phyloP scores from a whole-genome alignment of 2,329 filamentous ascomycete genomes.

The Monosporascus sp. region DNA sequence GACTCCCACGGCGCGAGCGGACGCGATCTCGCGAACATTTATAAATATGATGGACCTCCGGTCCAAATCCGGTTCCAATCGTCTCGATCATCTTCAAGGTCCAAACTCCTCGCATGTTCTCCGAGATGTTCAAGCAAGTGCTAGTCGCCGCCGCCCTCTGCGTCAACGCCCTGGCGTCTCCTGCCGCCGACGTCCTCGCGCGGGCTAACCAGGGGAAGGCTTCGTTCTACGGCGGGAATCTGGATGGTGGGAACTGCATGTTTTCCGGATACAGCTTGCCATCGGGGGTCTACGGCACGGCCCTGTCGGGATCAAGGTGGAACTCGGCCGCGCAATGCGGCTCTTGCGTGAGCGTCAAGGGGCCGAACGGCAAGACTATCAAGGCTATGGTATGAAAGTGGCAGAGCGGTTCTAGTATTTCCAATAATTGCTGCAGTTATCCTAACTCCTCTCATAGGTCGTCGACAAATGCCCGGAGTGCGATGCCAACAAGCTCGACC shows the following conservation, averaged over 20 bases:
- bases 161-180: neutral
- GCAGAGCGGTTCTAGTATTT: neutral
- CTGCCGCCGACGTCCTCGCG: neutral
- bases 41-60: too few relatives aligned
- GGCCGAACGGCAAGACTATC: constrained; percentile 50
- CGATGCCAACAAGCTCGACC: constrained; percentile 34
- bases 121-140: neutral
- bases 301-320: constrained; percentile 56
- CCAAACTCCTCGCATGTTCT: neutral
- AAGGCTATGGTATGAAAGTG: constrained; percentile 53
- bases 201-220: neutral
- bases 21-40: too few relatives aligned
- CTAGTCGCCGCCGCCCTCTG: neutral
- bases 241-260: constrained; percentile 56
- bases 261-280: constrained; percentile 60
- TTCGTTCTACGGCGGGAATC: constrained; percentile 49
- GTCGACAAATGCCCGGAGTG: constrained; percentile 42
- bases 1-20: too few relatives aligned
- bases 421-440: neutral
- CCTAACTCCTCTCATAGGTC: constrained; percentile 23
- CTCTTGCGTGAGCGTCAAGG: constrained; percentile 54
- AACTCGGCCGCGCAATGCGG: constrained; percentile 51
- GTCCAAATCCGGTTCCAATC: too few relatives aligned
- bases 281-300: constrained; percentile 53
- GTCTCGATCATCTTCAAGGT: too few relatives aligned